These are phyloP conservation scores for Kwoniella pini DNA, from an alignment of 768 basidiomycete genomes.

Conservation along the genomic window DNA sequence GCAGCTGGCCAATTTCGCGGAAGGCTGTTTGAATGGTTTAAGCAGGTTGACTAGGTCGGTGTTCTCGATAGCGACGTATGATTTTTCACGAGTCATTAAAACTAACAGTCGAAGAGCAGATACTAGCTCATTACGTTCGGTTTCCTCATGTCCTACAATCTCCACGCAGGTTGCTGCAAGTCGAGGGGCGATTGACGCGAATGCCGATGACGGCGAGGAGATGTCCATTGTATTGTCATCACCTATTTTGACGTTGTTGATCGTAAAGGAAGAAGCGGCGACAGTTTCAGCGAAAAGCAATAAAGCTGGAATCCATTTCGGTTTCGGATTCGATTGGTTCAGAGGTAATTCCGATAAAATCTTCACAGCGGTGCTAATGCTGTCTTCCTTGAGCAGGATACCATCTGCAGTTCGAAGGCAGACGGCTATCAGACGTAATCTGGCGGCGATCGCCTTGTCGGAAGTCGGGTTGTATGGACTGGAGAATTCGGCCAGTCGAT, in stretches of 20 bases:
- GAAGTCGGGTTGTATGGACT: not conserved
- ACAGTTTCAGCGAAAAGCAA: slow-evolving; percentile 83
- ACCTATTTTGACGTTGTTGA: slow-evolving; percentile 64
- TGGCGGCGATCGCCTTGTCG: slow-evolving; percentile 74
- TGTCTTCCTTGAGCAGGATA: slow-evolving; percentile 14
- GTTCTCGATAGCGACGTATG: slow-evolving; percentile 49
- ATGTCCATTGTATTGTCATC: slow-evolving; percentile 52
- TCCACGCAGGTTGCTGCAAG: slow-evolving; percentile 76
- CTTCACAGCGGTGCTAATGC: not conserved
- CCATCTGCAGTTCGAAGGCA: slow-evolving; percentile 4
- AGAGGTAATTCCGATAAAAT: slow-evolving; percentile 10
- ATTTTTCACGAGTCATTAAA: slow-evolving; percentile 68
- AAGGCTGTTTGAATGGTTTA: slow-evolving; percentile 63
- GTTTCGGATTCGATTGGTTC: slow-evolving; percentile 57
- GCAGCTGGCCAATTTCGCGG: slow-evolving; percentile 64
- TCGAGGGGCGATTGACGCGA: slow-evolving; percentile 64
- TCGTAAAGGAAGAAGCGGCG: slow-evolving; percentile 72
- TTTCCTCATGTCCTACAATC: slow-evolving; percentile 65
- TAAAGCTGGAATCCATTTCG: slow-evolving; percentile 84
- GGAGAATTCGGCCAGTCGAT: slow-evolving; percentile 68
- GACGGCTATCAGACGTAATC: slow-evolving; percentile 70
- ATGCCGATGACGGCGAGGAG: slow-evolving; percentile 62
- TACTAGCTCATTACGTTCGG: slow-evolving; percentile 78
- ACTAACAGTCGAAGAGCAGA: slow-evolving; percentile 80
- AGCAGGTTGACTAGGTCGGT: slow-evolving; percentile 67